Conservation (phyloP, 2,329 filamentous ascomycete species). For the Hypoxylon sp. region DNA sequence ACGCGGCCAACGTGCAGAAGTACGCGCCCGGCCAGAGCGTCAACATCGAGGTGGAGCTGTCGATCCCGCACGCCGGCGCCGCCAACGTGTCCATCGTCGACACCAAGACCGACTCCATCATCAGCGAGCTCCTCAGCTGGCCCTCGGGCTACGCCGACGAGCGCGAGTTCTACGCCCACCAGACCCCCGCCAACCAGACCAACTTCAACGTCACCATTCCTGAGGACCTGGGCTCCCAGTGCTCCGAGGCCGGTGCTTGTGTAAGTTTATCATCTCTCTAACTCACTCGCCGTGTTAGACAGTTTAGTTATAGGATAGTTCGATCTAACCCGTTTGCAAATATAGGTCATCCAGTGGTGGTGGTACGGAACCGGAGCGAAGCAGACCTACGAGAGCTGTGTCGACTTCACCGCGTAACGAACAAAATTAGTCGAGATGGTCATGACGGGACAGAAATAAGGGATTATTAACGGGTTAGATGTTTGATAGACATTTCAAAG, state of each 20-base stretch:
- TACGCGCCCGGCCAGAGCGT: conserved; percentile 54
- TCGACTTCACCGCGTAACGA: conserved; percentile 43
- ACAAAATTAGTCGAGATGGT: too few species aligned
- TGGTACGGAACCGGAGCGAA: conserved; percentile 45
- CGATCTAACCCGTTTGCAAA: conserved; percentile 2
- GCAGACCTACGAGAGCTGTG: conserved; percentile 45
- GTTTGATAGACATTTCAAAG: too few species aligned
- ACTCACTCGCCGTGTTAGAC: too few species aligned
- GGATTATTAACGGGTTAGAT: conserved; percentile 9
- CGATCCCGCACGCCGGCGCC: conserved; percentile 56
- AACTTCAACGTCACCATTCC: conserved; percentile 45
- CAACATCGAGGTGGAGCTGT: conserved; percentile 53
- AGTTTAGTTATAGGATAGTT: too few species aligned
- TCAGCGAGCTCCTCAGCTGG: conserved; percentile 46
- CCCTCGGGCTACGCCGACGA: conserved; percentile 44
- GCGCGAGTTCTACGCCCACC: conserved; percentile 41
- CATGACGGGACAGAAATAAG: not conserved
- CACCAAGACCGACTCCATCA: conserved; percentile 51
- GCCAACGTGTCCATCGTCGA: conserved; percentile 61
- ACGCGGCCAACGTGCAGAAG: conserved; percentile 48
- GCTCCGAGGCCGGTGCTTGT: conserved; percentile 42
- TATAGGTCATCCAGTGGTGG: conserved; percentile 46
- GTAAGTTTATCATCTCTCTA: conserved; percentile 36
- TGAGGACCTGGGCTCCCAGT: conserved; percentile 38
- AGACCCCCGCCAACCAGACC: conserved; percentile 42